Evolutionary conservation across 148 eudicot species (phyloP).

Genomic region (Arctostaphylos glauca): DNA sequence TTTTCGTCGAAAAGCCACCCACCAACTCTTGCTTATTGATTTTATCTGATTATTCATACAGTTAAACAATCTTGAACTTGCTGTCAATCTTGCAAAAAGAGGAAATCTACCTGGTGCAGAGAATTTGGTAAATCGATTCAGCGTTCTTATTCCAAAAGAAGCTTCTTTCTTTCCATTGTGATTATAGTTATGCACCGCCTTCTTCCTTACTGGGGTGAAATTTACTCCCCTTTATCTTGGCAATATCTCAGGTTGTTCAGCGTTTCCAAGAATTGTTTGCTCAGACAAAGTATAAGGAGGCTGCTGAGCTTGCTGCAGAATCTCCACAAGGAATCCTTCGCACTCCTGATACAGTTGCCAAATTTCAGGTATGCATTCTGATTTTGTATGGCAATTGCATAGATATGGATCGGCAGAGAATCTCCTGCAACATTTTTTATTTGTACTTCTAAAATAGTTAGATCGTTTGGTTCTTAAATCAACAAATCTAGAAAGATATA

Average conservation of each 20-base stretch:
- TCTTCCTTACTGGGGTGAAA: not conserved
- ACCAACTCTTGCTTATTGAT: not conserved
- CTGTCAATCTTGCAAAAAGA: slow-evolving; percentile 96
- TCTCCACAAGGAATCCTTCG: slow-evolving; percentile 97
- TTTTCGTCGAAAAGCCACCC: not conserved
- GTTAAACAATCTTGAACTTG: slow-evolving; percentile 97
- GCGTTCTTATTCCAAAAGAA: not conserved
- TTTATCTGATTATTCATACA: slow-evolving; percentile 32
- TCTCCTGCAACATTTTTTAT: not conserved
- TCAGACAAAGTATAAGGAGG: slow-evolving; percentile 97
- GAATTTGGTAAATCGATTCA: slow-evolving; percentile 59
- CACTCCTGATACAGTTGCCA: slow-evolving; percentile 98
- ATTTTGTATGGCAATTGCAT: not conserved
- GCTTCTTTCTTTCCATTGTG: not conserved
- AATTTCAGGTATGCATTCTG: slow-evolving; percentile 67
- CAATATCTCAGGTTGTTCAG: slow-evolving; percentile 75
- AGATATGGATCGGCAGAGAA: not conserved
- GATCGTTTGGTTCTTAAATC: not conserved
- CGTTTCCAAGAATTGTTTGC: slow-evolving; percentile 96
- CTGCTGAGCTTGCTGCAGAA: slow-evolving; percentile 99
- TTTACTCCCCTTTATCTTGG: not conserved
- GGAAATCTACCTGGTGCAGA: slow-evolving; percentile 99
- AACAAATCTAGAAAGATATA: too few species aligned
- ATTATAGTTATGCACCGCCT: not conserved
- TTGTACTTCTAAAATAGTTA: not conserved